These are phyloP conservation scores for Aspergillus pseudotamarii DNA, from an alignment of 2,329 filamentous ascomycete genomes.

Conservation along the genomic window DNA sequence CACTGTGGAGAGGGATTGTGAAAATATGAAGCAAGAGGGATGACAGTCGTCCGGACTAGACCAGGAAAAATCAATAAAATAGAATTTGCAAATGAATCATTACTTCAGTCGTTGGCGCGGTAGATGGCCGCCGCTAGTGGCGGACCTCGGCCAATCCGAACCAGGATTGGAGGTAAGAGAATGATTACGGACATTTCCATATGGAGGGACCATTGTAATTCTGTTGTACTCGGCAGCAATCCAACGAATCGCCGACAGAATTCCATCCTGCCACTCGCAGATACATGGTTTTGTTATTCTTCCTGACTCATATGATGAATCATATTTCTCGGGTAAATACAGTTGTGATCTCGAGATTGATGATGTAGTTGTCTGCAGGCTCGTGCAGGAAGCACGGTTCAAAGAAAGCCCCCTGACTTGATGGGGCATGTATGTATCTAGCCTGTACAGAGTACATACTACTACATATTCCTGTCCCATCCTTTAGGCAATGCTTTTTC, in stretches of 20 bases:
- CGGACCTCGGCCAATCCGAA: conserved; percentile 4
- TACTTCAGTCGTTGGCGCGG: conserved; percentile 7
- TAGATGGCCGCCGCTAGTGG: conserved; percentile 5
- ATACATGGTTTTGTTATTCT: background rate
- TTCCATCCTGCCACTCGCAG: background rate
- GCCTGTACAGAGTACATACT: background rate
- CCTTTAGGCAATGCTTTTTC: background rate
- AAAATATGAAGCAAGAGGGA: conserved; percentile 4
- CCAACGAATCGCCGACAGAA: background rate
- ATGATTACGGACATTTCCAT: background rate
- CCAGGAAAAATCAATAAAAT: background rate
- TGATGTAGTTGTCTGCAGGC: conserved; percentile 8
- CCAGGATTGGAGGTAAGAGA: background rate
- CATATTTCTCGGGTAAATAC: background rate
- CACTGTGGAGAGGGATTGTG: conserved; percentile 3
- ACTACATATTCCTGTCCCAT: background rate
- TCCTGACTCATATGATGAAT: conserved; percentile 11
- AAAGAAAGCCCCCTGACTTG: conserved; percentile 20
- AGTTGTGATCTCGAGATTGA: background rate
- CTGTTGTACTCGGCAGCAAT: background rate
- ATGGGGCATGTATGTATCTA: conserved; percentile 8
- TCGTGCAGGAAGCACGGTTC: conserved; percentile 23
- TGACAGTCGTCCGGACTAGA: conserved; percentile 6
- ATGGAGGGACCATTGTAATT: background rate
- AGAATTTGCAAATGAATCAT: conserved; percentile 8